These are phyloP conservation scores for Phialocephala subalpina DNA, from an alignment of 2,329 filamentous ascomycete species.

Conservation along the genomic window DNA sequence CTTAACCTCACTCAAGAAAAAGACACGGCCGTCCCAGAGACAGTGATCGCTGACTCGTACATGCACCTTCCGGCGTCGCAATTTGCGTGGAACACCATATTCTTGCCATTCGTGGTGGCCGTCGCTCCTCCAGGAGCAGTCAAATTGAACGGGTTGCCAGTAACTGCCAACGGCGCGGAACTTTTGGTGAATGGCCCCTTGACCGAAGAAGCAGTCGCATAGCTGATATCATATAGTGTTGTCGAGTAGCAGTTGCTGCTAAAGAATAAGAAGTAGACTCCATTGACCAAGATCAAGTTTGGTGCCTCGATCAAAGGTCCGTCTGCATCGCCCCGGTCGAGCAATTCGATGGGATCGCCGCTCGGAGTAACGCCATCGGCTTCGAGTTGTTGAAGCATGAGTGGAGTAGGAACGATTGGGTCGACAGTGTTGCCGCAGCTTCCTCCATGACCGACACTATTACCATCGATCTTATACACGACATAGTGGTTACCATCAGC, in stretches of 20 bases:
- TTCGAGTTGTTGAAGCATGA: conserved; percentile 62
- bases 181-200: conserved; percentile 27
- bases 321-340: conserved; percentile 54
- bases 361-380: conserved; percentile 59
- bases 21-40: conserved; percentile 7
- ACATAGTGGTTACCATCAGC: conserved; percentile 62
- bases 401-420: conserved; percentile 55
- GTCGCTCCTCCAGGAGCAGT: conserved; percentile 30
- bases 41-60: conserved; percentile 9
- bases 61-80: conserved; percentile 28
- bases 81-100: conserved; percentile 33
- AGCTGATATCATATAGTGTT: conserved; percentile 64
- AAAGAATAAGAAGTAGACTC: conserved; percentile 68
- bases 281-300: conserved; percentile 55
- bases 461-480: conserved; percentile 73
- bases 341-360: conserved; percentile 56
- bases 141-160: conserved; percentile 25
- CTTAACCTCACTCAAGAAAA: not conserved
- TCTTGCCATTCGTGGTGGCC: conserved; percentile 19
- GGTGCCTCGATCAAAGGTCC: conserved; percentile 70
- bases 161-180: conserved; percentile 17
- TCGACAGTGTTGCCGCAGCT: conserved; percentile 55
- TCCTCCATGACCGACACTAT: conserved; percentile 51
- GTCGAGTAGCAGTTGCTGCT: conserved; percentile 66
- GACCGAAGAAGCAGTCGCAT: conserved; percentile 52